A percentile compares a stretch with the other conserved stretches of the same genome.
These are phyloP conservation scores for Hibiscus trionum DNA, from an alignment of 345 rosid species.

Conservation along the genomic window DNA sequence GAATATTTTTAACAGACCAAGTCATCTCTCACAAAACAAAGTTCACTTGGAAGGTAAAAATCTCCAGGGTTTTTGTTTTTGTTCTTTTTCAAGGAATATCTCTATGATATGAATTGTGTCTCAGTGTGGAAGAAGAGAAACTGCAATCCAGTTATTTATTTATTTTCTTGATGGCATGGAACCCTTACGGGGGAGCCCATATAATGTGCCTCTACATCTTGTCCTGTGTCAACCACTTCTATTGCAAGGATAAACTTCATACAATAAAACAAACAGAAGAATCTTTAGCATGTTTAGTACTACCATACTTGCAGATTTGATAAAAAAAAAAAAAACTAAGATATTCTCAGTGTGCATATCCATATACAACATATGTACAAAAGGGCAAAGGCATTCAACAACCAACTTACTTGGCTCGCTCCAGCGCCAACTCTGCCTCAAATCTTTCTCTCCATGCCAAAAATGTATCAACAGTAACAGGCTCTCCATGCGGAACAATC, in stretches of 20 bases:
- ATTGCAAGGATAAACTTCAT: neutral
- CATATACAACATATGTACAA: neutral
- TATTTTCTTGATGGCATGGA: too few species aligned
- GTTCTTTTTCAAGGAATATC: neutral
- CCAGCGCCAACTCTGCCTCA: slow-evolving; percentile 96
- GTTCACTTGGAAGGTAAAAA: neutral
- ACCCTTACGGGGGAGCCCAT: neutral
- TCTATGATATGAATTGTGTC: neutral
- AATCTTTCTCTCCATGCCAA: slow-evolving; percentile 77
- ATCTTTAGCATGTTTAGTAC: neutral
- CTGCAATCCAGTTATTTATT: too few species aligned
- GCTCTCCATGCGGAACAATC: neutral
- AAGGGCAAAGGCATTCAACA: neutral
- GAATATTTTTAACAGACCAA: neutral
- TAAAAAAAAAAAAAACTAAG: slow-evolving; percentile 1
- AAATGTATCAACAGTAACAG: neutral
- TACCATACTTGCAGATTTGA: neutral
- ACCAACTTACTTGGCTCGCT: slow-evolving; percentile 85
- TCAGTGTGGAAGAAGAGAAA: too few species aligned
- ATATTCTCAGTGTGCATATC: neutral
- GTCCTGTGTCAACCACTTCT: neutral
- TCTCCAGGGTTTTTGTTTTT: neutral
- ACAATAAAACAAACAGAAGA: neutral
- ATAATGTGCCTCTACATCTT: neutral
- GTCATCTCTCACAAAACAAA: neutral